Evolutionary conservation across 2,329 filamentous ascomycete species (phyloP), one percentile per base, ranked within the genome.

Genomic region (Madurella mycetomatis): DNA sequence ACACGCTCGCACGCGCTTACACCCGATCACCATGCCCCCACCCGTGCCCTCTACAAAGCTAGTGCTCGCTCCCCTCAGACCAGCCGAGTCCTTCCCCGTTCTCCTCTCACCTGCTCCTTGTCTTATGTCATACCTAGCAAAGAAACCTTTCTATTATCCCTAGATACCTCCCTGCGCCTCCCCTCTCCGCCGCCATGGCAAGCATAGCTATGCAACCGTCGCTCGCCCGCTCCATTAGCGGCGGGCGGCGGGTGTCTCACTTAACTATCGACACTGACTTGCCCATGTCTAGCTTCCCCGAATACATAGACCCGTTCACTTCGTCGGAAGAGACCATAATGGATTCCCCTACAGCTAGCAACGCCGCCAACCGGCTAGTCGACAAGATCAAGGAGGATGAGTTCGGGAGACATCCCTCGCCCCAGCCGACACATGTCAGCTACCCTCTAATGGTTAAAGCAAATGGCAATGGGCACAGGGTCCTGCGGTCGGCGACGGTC

Each of bases 401-500:
- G n/a, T 63, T 65, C 39, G 76, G 72, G 66, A 84, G 89, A 53
- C 82, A 87, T 59, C 89, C 92, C 19, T 96, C 92, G 52, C 90
- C 91, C 19, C 89, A 95, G 69, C 90, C 92, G 25, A 92, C 90
- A 54, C 90, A 96, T 71, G 79, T 96, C 70, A 87, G 82, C 64
- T 79, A 92, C 18, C 86, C 88, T 13, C 77, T 81, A 53, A 73
- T 66, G 72, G 73, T 67, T 65, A 75, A 70, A 65, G 57, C 70
- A 63, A 74, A 79, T 67, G 73, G 79, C 69, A 80, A 85, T 72
- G 82, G 83, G 54, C 84, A 90, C 69, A 83, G 87, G 53, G 80
- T 92, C 53, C 77, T 97, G 55, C 89, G 91, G 17, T 94, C 94
- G 62, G 87, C 90, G 63, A 94, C 92, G 31, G 87, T 95, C 39